Evolutionary conservation across 805 yeast genomes (phyloP), one percentile per base, ranked within the genome.

Genomic region (Sugiyamaella smithiae): DNA sequence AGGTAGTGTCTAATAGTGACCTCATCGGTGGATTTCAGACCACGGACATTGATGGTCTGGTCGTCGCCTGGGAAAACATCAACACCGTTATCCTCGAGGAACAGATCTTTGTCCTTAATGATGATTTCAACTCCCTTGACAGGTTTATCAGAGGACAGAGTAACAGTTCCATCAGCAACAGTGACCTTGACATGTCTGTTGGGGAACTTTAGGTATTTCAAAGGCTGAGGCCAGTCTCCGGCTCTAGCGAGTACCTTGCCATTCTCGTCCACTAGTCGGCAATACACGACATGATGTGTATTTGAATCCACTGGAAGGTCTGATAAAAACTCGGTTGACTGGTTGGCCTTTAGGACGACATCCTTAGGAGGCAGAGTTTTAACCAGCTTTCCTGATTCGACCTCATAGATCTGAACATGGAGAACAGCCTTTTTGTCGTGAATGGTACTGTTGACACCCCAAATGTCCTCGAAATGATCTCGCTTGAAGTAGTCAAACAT

Each of bases 151-250:
- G 73, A 40, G 1, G 62, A 46, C 4, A 69, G 52, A 8, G 29
- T 50, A 4, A 70, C 55, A 17, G 45, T 40, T 5, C 64, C 71
- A 12, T 62, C 62, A 1, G 52, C 54, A 7, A 65, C 64, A 11
- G 53, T 51, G 14, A 59, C 32, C 4, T 55, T 38, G 4, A 67
- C 66, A 1, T 56, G 24, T 22, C 67, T 48, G 12, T 52, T 57
- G 3, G 70, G 66, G 49, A 72, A 67, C 14, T 58, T 57, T 23
- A 71, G 57, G 55, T 70, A 64, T 50, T 74, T 74, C 40, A 74
- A 55, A 3, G 76, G 76, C 56, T 77, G 79, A 0, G 81, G 80
- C 80, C 81, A 76, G 53, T 74, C 76, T 4, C 66, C 61, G 5
- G 68, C 65, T 38, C 67, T 54, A 4, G 70, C 66, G 26, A 73